Base-by-base conservation (phyloP, 2,329 filamentous ascomycete genomes). In the Xylariales sp. region DNA sequence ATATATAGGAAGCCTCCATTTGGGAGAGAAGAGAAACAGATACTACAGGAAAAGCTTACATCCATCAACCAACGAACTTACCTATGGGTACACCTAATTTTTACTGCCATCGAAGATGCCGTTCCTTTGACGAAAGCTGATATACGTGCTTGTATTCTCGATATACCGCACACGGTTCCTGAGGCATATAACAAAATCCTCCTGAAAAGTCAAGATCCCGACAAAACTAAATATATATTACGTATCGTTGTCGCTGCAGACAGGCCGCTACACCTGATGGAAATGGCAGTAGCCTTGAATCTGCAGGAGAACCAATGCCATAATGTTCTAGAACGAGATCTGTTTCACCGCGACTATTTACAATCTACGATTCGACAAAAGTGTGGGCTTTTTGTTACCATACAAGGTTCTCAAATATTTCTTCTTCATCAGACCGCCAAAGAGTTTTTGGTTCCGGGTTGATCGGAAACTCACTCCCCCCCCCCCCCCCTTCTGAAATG, bases 241-340 rank as follows among this genome's bases (percentile, higher is more conserved):
- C 53, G 59, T 18, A 57, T 66, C 16, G 41, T 67, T 11, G 36
- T 62, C 27, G 57, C 52, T 3, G 59, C 62, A 7, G 33, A 32
- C 3, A 43, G 53, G 19, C 62, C 64, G 2, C 33, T 67, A 6
- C 48, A 43, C 18, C 25, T 63, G 1, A n/a, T 36, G 13, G 63
- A 66, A 40, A 57, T 61, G 45, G 53, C 49, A 12, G 15, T 53
- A 6, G 60, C 52, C 1, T 32, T 64, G 19, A 42, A 49, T 10
- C 20, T 56, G 10, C 31, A 34, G 31, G 16, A 39, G 31, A 19
- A 42, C 14, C 34, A 76, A 15, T 23, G 15, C 20, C 28, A 21
- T 8, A 1, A 18, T 10, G 41, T 78, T 85, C 36, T 66, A 72
- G 25, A 72, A 82, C 4, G 14, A 34, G 37, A 43, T 16, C 2